Base-by-base conservation (phyloP, 768 basidiomycete genomes). In the Naganishia randhawae region DNA sequence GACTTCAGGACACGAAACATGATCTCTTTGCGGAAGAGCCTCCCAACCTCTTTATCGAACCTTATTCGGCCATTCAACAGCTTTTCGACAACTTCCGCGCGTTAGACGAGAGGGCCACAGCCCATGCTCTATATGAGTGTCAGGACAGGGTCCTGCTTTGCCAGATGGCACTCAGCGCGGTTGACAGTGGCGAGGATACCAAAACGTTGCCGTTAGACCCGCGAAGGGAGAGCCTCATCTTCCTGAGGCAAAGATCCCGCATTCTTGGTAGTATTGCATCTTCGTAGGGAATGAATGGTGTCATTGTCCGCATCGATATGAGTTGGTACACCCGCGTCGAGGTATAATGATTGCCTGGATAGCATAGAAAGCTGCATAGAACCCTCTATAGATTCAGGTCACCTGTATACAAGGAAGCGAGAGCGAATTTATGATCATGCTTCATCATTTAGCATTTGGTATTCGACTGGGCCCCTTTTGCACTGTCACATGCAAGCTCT, bases 11-110 rank as follows among this genome's bases (percentile, higher is more conserved):
- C n/a, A 22, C 37, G 1, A 41, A 69, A n/a, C 64, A 66, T 14
- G 74, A 72, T 45, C 63, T 79, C n/a, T 79, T 79, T 71, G 75
- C 71, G 25, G 70, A 72, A 33, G 78, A 79, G 62, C 70, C 75
- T n/a, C 68, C 76, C 0, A 79, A 79, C 48, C 73, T 78, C 13
- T 79, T 72, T 67, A 48, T 67, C 39, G 66, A 67, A 29, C 66
- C 53, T 67, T 55, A 61, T 19, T n/a, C 57, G 3, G 17, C n/a
- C 3, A 61, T 6, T 2, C 57, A 61, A 41, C 57, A 29, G 22
- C 57, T 61, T n/a, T 61, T 41, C 32, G 27, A 25, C 33, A 25
- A 19, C 3, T 61, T 61, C 57, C 8, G 1, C 17, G 22, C n/a
- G 22, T 29, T 61, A 11, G 39, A 61, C 3, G 31, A 42, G 13